Base-by-base conservation (phyloP, 2,329 filamentous ascomycete genomes). In the Penicillium sclerotiorum region DNA sequence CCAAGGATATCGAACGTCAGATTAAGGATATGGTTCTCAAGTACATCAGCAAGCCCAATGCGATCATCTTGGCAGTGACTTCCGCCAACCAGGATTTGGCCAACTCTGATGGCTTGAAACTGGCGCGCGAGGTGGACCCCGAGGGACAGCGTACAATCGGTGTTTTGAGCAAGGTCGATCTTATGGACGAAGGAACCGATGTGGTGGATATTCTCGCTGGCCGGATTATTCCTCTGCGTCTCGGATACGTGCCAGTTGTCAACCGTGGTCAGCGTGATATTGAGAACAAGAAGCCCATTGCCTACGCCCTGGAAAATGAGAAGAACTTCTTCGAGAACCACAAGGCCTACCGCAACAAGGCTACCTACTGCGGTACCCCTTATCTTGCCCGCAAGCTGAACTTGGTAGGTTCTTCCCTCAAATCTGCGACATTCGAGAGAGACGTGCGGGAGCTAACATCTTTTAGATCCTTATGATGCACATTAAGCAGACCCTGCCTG, bases 181-280 rank as follows among this genome's bases (percentile, higher is more conserved):
- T 99, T 68, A 99, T 99, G 94, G 94, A 99, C 72, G 90, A 96
- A 21, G 94, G 94, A 47, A 99, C 94, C 45, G 94, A 99, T 67
- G 94, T 97, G 35, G 93, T 99, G 60, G 94, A 99, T 74, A 99
- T 99, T 78, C 81, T 99, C 66, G 95, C 94, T 58, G 95, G 95
- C 52, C 88, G 94, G 65, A 95, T 99, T 71, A 99, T 99, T 71
- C 94, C 94, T 32, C 79, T 99, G 62, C 85, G 94, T 56, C 77
- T 99, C 61, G 94, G 94, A 62, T 99, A 99, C 69, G 90, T 99
- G 18, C 94, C 94, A 15, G 94, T 99, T 15, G 94, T 99, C 69
- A 99, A 99, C 80, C 84, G 94, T 76, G 94, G 94, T 41, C 94
- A 99, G 76, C 85, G 94, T 63, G 94, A 99, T 73, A 99, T 99